Evolutionary conservation across 495 filamentous ascomycete species (phyloP).

Genomic region (Penicillium argentinense): DNA sequence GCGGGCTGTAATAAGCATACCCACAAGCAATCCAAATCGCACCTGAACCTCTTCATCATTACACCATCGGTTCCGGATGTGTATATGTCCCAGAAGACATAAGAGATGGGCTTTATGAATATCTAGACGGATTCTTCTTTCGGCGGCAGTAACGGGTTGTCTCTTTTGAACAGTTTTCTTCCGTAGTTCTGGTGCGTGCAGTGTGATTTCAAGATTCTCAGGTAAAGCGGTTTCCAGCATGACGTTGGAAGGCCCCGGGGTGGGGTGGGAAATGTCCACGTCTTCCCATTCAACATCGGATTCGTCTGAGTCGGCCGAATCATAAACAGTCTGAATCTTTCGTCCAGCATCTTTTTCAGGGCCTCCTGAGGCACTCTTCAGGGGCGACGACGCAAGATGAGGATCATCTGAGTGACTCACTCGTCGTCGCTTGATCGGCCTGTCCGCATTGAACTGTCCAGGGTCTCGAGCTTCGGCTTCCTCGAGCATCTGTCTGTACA

Average conservation of each 20-base stretch:
- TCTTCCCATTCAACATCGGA: slow-evolving; percentile 75
- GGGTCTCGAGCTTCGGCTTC: slow-evolving; percentile 54
- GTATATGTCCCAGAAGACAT: slow-evolving; percentile 74
- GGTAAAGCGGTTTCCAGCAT: slow-evolving; percentile 38
- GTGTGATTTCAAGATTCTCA: slow-evolving; percentile 59
- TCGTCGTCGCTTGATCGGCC: slow-evolving; percentile 47
- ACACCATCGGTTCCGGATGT: slow-evolving; percentile 82
- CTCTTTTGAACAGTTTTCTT: slow-evolving; percentile 43
- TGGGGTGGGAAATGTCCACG: slow-evolving; percentile 52
- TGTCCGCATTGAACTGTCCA: slow-evolving; percentile 28
- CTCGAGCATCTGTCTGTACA: slow-evolving; percentile 67
- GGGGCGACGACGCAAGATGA: slow-evolving; percentile 8
- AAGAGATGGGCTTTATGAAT: slow-evolving; percentile 85
- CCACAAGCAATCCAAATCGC: slow-evolving; percentile 2
- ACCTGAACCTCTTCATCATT: slow-evolving; percentile 71
- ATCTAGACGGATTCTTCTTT: slow-evolving; percentile 70
- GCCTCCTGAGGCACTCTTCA: slow-evolving; percentile 6
- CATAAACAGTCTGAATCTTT: slow-evolving; percentile 43
- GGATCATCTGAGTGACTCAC: slow-evolving; percentile 30
- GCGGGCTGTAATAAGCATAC: not conserved
- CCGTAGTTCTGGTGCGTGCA: slow-evolving; percentile 42
- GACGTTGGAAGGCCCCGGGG: slow-evolving; percentile 30
- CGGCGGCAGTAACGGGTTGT: slow-evolving; percentile 64
- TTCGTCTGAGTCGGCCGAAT: slow-evolving; percentile 50
- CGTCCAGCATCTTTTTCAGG: slow-evolving; percentile 6